Evolutionary conservation across 176 grass and related monocot species (phyloP), one percentile per base, ranked within the genome.

Genomic region (Eleusine coracana): DNA sequence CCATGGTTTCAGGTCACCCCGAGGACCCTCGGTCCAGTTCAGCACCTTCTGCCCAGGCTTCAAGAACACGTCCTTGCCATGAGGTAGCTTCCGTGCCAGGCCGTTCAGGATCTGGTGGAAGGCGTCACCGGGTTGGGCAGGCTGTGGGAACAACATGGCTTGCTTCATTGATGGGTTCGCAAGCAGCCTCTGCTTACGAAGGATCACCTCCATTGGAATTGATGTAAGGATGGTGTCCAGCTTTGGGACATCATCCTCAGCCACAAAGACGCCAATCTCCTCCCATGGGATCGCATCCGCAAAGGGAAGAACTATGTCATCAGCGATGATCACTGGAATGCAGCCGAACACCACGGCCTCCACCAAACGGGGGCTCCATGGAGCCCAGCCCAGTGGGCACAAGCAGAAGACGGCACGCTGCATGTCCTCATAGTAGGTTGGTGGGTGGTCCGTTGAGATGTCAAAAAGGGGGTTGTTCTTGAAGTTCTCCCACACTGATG

Each of bases 341-440:
- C 92, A 94, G 7, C 92, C 89, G 0, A 94, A 94, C 36, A 94
- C 84, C 42, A 94, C 89, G 0, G 86, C 92, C 71, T 94, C 92
- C 74, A 91, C 89, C 56, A 91, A 70, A 45, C 92, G 78, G 12
- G 92, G 92, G 72, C 92, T 94, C 92, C 92, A 94, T 0, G 92
- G 92, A 0, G 92, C 92, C 92, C 89, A 94, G 44, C 92, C 92
- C 21, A 94, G 79, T 7, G 92, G 92, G 76, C 92, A 94, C 41
- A 94, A 61, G 84, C 92, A 94, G 80, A 94, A 94, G 58, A 94
- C 37, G 4, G 92, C 84, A 0, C 89, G 89, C 70, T 94, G 92
- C 92, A 94, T 94, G 81, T 94, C 92, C 75, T 94, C 92, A 0
- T 94, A 94, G 45, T 94, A 94, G 38, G 89, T 91, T 4, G 83